These are phyloP conservation scores for Blastobotrys capitulatus DNA, from an alignment of 1,139 yeast species.

Conservation along the genomic window DNA sequence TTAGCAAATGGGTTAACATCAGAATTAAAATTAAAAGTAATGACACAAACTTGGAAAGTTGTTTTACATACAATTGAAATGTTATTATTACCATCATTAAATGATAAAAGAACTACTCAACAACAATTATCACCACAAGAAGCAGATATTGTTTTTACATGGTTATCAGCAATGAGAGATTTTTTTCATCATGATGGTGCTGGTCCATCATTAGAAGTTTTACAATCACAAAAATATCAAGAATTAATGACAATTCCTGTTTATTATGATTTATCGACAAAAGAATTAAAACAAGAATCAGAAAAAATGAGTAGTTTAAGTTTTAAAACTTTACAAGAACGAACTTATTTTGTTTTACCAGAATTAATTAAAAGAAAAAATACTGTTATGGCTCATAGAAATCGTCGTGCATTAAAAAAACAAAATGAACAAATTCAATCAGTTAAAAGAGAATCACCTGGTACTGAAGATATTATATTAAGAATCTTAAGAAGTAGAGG, in stretches of 20 bases:
- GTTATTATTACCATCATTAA: constrained; percentile 63
- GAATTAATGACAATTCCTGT: constrained; percentile 59
- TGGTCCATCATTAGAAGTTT: constrained; percentile 66
- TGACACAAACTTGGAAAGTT: constrained; percentile 72
- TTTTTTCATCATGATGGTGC: constrained; percentile 80
- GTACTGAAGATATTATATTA: constrained; percentile 63
- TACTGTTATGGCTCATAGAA: constrained; percentile 71
- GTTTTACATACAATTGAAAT: constrained; percentile 61
- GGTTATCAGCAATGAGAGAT: constrained; percentile 63
- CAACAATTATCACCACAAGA: constrained; percentile 55
- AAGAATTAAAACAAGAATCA: constrained; percentile 52
- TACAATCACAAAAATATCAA: constrained; percentile 63
- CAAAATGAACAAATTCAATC: constrained; percentile 48
- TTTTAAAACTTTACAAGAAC: constrained; percentile 26
- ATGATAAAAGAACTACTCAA: constrained; percentile 47
- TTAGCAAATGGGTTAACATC: constrained; percentile 60
- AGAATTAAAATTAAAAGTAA: constrained; percentile 56
- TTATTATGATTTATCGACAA: constrained; percentile 54
- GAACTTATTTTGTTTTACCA: constrained; percentile 37
- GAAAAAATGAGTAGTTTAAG: constrained; percentile 41
- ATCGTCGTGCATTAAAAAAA: constrained; percentile 51
- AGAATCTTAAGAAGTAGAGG: constrained; percentile 48
- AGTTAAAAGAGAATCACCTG: constrained; percentile 50
- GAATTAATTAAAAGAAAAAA: constrained; percentile 58
- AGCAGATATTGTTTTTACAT: constrained; percentile 62